Percentiles rank a stretch among this genome's conserved stretches.
phyloP scores from a whole-genome alignment of 2,329 filamentous ascomycete genomes.

The Colletotrichum truncatum region DNA sequence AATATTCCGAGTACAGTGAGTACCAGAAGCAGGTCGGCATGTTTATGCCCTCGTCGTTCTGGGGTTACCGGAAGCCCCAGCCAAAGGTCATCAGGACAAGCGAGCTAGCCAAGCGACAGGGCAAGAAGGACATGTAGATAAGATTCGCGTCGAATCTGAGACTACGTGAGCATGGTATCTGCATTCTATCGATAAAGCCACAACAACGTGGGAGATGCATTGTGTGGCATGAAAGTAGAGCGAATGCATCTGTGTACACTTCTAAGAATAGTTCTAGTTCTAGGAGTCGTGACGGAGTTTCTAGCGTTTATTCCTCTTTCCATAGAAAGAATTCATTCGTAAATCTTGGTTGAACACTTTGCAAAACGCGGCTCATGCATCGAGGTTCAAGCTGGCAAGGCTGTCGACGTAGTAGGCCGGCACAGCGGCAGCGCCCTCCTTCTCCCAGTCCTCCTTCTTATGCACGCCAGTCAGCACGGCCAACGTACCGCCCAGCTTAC shows the following conservation, averaged over 20 bases:
- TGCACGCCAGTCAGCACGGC: conserved; percentile 91
- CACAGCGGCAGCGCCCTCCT: conserved; percentile 71
- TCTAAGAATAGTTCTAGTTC: conserved; percentile 14
- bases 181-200: neutral
- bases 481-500: conserved; percentile 88
- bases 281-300: conserved; percentile 7
- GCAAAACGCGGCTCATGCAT: neutral
- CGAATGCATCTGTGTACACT: conserved; percentile 7
- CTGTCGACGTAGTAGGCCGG: conserved; percentile 87
- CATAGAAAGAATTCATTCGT: neutral
- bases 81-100: conserved; percentile 61
- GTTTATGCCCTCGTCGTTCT: conserved; percentile 74
- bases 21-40: conserved; percentile 87
- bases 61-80: conserved; percentile 51
- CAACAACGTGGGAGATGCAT: conserved; percentile 31
- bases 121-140: conserved; percentile 46
- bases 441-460: conserved; percentile 84
- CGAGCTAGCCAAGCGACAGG: conserved; percentile 56
- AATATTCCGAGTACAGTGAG: conserved; percentile 87
- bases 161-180: too few relatives aligned
- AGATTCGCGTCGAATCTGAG: too few relatives aligned
- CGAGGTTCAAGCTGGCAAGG: conserved; percentile 74
- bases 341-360: too few relatives aligned
- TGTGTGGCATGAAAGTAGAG: neutral
- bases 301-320: conserved; percentile 4